phyloP scores from a whole-genome alignment of 2,329 filamentous ascomycete genomes.

The Aspergillus candidus region DNA sequence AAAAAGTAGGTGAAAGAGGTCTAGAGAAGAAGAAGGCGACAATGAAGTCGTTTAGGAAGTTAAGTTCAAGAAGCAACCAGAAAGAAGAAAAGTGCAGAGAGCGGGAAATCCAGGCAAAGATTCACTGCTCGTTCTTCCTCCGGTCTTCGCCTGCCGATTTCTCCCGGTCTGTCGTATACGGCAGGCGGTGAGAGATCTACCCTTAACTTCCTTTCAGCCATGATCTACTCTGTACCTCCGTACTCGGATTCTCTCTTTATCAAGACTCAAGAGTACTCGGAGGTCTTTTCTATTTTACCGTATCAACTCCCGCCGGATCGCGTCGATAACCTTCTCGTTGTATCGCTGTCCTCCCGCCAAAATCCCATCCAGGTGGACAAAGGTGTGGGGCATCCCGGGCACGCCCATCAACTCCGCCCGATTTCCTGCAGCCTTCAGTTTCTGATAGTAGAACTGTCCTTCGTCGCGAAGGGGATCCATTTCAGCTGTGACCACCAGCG shows the following conservation, averaged over 20 bases:
- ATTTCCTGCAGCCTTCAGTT: constrained; percentile 31
- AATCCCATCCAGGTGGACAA: constrained; percentile 26
- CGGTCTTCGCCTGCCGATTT: constrained; percentile 20
- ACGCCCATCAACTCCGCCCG: constrained; percentile 27
- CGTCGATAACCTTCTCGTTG: constrained; percentile 24
- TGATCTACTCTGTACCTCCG: background rate
- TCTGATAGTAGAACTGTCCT: constrained; percentile 35
- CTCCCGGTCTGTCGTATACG: constrained; percentile 11
- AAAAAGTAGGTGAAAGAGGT: background rate
- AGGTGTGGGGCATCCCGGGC: constrained; percentile 31
- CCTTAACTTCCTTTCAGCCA: background rate
- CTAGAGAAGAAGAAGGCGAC: too few relatives aligned
- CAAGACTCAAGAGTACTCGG: background rate
- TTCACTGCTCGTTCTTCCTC: constrained; percentile 4
- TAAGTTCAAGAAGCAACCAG: background rate
- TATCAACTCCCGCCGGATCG: constrained; percentile 20
- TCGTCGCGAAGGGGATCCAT: constrained; percentile 40
- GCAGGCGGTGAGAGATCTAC: too few relatives aligned
- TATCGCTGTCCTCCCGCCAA: constrained; percentile 24
- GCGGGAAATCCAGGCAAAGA: background rate
- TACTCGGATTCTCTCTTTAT: background rate
- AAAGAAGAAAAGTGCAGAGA: constrained; percentile 1
- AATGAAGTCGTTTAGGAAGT: background rate
- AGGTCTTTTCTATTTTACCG: background rate
- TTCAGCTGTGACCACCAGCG: constrained; percentile 36